Evolutionary conservation across 2,329 filamentous ascomycete genomes (phyloP).

Genomic region (Venturia asperata): DNA sequence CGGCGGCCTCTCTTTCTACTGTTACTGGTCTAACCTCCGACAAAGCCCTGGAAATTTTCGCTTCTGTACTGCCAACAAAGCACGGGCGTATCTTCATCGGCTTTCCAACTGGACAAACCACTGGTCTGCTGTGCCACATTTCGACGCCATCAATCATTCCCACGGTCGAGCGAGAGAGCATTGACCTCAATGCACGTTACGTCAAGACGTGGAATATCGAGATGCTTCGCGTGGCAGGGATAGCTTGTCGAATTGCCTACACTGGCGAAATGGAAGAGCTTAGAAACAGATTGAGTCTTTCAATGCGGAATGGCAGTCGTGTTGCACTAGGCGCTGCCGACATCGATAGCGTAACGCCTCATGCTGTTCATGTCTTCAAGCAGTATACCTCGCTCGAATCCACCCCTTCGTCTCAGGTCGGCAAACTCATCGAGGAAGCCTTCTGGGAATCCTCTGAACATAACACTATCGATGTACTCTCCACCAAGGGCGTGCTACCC

Average conservation of each 20-base stretch:
- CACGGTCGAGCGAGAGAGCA: slow-evolving; percentile 92
- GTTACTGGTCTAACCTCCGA: slow-evolving; percentile 43
- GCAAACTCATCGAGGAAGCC: slow-evolving; percentile 82
- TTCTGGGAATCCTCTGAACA: slow-evolving; percentile 91
- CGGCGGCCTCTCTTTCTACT: slow-evolving; percentile 54
- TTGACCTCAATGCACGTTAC: slow-evolving; percentile 91
- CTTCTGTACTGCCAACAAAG: slow-evolving; percentile 81
- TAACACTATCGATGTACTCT: slow-evolving; percentile 78
- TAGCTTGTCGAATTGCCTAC: slow-evolving; percentile 83
- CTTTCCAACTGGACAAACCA: slow-evolving; percentile 95
- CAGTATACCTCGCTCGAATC: slow-evolving; percentile 87
- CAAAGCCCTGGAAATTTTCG: slow-evolving; percentile 71
- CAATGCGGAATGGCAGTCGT: slow-evolving; percentile 30
- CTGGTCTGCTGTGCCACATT: slow-evolving; percentile 85
- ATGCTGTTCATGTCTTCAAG: slow-evolving; percentile 74
- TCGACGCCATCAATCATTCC: slow-evolving; percentile 95
- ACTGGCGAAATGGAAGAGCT: slow-evolving; percentile 77
- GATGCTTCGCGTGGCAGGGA: slow-evolving; percentile 82
- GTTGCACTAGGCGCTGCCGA: slow-evolving; percentile 53
- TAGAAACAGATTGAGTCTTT: slow-evolving; percentile 48
- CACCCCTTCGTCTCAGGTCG: slow-evolving; percentile 77
- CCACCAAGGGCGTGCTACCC: slow-evolving; percentile 78
- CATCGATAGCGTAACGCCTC: slow-evolving; percentile 62
- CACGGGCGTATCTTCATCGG: slow-evolving; percentile 93
- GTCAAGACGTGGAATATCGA: slow-evolving; percentile 94